Base-by-base conservation (phyloP, 208 protist species). In the Leishmania lainsoni region DNA sequence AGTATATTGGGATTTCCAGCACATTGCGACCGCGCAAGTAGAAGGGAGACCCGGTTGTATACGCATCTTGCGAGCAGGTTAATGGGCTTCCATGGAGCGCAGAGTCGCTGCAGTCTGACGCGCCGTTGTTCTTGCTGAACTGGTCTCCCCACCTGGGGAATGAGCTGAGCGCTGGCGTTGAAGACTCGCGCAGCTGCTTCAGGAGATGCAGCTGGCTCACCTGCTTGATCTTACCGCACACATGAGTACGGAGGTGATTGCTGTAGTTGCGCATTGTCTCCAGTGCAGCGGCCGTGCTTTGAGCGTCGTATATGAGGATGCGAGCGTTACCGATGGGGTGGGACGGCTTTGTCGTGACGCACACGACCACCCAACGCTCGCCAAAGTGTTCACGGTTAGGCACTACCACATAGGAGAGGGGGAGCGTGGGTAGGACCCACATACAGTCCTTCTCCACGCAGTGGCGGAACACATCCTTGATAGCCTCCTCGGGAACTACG, bases 141-240 rank as follows among this genome's bases (percentile, higher is more conserved):
- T 98, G 94, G 76, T 96, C 89, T n/a, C 93, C 93, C 93, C 94
- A 98, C 29, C 80, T 72, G 66, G 2, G 94, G 94, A 65, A 98
- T 92, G 45, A 96, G 88, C 84, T 98, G 92, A 2, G 80, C 82
- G 76, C 90, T 92, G 14, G 93, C 92, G 71, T 94, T 90, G 82
- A 96, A 91, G 1, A 94, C 78, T 95, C 93, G 22, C 94, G 93
- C 69, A 98, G 87, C 83, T 98, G 90, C 79, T 93, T 93, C 39
- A 98, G 86, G 16, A 98, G 80, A 45, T 95, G 91, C 54, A 98
- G 83, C 79, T 96, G 93, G 61, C 88, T 95, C n/a, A 96, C 88
- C 79, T 94, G 90, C 9, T 74, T 86, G 22, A 94, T 89, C 81
- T 96, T 98, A 5, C 70, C 65, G 49, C 84, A 86, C 39, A 98